Evolutionary conservation across 2,329 filamentous ascomycete genomes (phyloP).

Genomic region (Fusarium illudens): DNA sequence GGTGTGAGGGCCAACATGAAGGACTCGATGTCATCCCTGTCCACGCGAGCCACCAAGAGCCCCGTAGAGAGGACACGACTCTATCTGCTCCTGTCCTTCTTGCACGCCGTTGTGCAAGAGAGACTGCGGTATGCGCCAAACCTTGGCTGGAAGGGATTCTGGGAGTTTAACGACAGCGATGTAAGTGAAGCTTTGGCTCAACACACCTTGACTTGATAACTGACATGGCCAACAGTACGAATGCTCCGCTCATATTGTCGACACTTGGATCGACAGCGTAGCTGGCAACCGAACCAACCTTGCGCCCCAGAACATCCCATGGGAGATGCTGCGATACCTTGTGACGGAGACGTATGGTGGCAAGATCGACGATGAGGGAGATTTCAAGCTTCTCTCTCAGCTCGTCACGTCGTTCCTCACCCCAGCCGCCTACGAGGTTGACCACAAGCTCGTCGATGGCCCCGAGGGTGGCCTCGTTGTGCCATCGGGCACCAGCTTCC

Average conservation of each 20-base stretch:
- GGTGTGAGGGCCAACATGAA: slow-evolving; percentile 98
- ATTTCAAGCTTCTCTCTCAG: slow-evolving; percentile 76
- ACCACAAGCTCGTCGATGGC: slow-evolving; percentile 85
- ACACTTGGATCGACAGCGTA: slow-evolving; percentile 88
- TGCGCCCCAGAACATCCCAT: slow-evolving; percentile 91
- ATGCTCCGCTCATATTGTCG: slow-evolving; percentile 94
- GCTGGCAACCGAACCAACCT: slow-evolving; percentile 90
- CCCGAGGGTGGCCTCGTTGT: slow-evolving; percentile 72
- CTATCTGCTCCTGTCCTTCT: slow-evolving; percentile 90
- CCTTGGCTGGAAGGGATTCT: slow-evolving; percentile 97
- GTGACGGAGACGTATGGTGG: slow-evolving; percentile 96
- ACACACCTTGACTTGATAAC: background rate
- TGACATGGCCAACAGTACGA: slow-evolving; percentile 72
- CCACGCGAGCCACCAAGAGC: slow-evolving; percentile 77
- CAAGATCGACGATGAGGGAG: slow-evolving; percentile 91
- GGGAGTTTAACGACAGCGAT: slow-evolving; percentile 99
- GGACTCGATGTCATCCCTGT: slow-evolving; percentile 87
- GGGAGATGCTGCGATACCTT: slow-evolving; percentile 92
- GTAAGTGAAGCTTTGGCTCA: slow-evolving; percentile 65
- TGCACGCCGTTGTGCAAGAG: slow-evolving; percentile 96
- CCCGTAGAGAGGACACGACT: slow-evolving; percentile 91
- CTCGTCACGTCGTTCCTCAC: slow-evolving; percentile 84
- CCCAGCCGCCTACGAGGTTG: slow-evolving; percentile 88
- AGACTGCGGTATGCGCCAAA: slow-evolving; percentile 91
- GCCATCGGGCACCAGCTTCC: slow-evolving; percentile 81